Conservation (phyloP, 1,284 basidiomycete genomes). For the Filobasidium uniguttulatum region DNA sequence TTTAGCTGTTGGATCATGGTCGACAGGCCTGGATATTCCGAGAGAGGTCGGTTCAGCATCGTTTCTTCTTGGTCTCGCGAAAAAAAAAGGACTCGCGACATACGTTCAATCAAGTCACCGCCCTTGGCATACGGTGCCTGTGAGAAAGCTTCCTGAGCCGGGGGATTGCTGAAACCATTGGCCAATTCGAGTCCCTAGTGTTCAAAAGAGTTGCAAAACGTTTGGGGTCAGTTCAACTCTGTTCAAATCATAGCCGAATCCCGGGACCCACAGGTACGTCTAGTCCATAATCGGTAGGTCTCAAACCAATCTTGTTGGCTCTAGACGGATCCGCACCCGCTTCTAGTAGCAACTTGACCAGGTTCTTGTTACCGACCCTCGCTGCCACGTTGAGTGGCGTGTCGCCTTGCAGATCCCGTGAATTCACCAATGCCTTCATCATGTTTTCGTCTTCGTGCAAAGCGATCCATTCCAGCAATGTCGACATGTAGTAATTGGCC, state of each 20-base stretch:
- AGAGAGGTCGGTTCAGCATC: slow-evolving; percentile 6
- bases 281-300: slow-evolving; percentile 85
- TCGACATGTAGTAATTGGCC: slow-evolving; percentile 85
- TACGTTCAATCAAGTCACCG: slow-evolving; percentile 72
- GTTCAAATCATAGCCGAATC: no score
- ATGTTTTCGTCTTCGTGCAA: slow-evolving; percentile 16
- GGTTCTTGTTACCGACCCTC: slow-evolving; percentile 73
- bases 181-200: slow-evolving; percentile 46
- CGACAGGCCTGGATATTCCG: slow-evolving; percentile 53
- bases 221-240: no score
- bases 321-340: slow-evolving; percentile 83
- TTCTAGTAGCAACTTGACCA: slow-evolving; percentile 78
- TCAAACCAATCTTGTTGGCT: slow-evolving; percentile 85
- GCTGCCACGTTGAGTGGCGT: slow-evolving; percentile 93
- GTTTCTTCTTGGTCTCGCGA: background rate
- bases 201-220: slow-evolving; percentile 1
- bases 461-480: slow-evolving; percentile 71
- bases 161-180: background rate
- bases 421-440: slow-evolving; percentile 51
- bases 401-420: slow-evolving; percentile 92
- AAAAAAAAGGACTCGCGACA: slow-evolving; percentile 16
- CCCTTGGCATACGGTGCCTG: slow-evolving; percentile 57
- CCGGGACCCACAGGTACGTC: slow-evolving; percentile 58
- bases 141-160: slow-evolving; percentile 22
- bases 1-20: slow-evolving; percentile 64